Evolutionary conservation across 2,329 filamentous ascomycete species (phyloP).

Genomic region (Phialocephala subalpina): DNA sequence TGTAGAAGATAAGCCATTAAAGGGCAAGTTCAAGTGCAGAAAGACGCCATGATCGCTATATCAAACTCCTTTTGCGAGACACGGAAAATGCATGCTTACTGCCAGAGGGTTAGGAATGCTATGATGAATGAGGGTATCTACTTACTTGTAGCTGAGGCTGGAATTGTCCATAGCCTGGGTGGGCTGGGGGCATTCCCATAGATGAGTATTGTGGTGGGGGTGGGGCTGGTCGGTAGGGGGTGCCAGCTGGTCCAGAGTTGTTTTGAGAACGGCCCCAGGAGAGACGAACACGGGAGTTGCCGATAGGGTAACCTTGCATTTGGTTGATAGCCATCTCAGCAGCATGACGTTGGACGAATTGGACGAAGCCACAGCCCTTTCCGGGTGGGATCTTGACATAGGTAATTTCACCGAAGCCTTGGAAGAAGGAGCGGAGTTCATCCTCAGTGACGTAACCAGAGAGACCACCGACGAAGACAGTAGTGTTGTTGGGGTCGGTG

Average conservation of each 20-base stretch:
- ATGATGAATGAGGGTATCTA: constrained; percentile 6
- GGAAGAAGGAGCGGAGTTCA: constrained; percentile 99
- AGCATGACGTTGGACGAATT: constrained; percentile 98
- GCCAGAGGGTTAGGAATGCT: constrained; percentile 25
- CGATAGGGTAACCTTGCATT: constrained; percentile 99
- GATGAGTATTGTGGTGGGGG: constrained; percentile 76
- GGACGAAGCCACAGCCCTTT: constrained; percentile 98
- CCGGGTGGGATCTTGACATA: constrained; percentile 99
- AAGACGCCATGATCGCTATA: constrained; percentile 46
- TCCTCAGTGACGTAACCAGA: constrained; percentile 99
- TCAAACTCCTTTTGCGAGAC: constrained; percentile 46
- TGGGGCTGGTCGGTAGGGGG: constrained; percentile 94
- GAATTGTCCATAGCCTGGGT: constrained; percentile 44
- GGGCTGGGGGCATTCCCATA: constrained; percentile 54
- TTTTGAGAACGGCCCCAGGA: constrained; percentile 99
- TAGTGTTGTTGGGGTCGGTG: constrained; percentile 99
- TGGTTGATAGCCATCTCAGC: constrained; percentile 99
- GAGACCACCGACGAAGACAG: constrained; percentile 95
- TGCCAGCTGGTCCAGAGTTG: constrained; percentile 96
- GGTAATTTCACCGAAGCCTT: constrained; percentile 98
- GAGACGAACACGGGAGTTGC: constrained; percentile 95
- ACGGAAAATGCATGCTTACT: constrained; percentile 46
- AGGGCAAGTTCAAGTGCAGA: constrained; percentile 43
- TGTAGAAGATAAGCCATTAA: constrained; percentile 42
- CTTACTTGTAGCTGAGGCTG: constrained; percentile 44